Evolutionary conservation across 257 asterid genomes (phyloP), one percentile per base, ranked within the genome.

Genomic region (Perilla frutescens): DNA sequence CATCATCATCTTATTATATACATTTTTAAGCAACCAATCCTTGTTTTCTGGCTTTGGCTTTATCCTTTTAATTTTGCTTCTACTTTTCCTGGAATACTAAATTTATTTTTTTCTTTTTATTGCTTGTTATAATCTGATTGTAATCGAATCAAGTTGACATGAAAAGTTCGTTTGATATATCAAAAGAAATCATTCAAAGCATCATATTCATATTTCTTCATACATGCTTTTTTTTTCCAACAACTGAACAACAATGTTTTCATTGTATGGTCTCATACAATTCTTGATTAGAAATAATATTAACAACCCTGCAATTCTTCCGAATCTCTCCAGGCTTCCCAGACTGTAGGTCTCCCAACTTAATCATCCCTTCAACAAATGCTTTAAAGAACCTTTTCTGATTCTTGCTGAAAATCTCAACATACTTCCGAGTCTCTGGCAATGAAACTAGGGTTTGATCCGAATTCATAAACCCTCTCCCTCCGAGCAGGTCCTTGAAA

Each of bases 401-500:
- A 57, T 81, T 63, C 75, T 8, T 31, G 60, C 93, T 72, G 54
- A 85, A 95, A 15, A 29, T 49, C 82, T 12, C 44, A 51, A 92
- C 98, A 67, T 76, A 90, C 53, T 67, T 76, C 29, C 89, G 83
- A 0, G 98, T 95, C 53, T 80, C 54, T 1, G 77, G 69, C 9
- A 31, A 54, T 1, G 96, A 85, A 59, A 50, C 82, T 72, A 92
- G 56, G 0, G 91, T 86, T 36, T 95, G 87, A 77, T 95, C 97
- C 0, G 99, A 95, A 62, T 95, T 95, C 66, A 95, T 60, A 66
- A 95, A 95, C 2, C 98, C 99, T 43, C 87, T 84, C 34, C 97
- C 94, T 3, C 51, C 60, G 0, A 83, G 84, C 84, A 95, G 78
- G 77, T 95, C 98, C 75, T 87, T 92, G 58, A 72, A 95, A 15